phyloP scores from a whole-genome alignment of 352 stramenopile species.

The Pythium chondricola region DNA sequence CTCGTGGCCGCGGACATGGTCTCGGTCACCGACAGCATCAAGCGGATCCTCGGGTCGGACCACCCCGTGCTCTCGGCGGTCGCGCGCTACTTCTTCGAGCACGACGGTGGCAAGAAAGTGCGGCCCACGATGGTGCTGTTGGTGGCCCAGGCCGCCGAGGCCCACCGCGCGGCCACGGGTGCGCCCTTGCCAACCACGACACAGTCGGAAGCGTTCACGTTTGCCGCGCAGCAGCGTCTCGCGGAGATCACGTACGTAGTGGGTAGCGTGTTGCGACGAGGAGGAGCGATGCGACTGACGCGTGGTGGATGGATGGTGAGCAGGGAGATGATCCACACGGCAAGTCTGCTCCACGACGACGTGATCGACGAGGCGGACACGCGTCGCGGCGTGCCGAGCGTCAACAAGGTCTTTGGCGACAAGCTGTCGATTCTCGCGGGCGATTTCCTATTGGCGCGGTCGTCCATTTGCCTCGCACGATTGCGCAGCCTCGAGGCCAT shows the following conservation, averaged over 20 bases:
- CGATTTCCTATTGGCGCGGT: conserved; percentile 96
- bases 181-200: conserved; percentile 30
- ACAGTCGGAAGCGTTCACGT: conserved; percentile 76
- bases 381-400: conserved; percentile 88
- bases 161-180: conserved; percentile 44
- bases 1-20: conserved; percentile 90
- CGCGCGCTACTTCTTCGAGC: conserved; percentile 94
- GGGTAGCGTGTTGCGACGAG: too few relatives aligned
- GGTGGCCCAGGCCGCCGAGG: conserved; percentile 88
- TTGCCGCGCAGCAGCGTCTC: conserved; percentile 65
- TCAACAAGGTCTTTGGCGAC: conserved; percentile 97
- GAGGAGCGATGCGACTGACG: too few relatives aligned
- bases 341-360: conserved; percentile 98
- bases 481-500: conserved; percentile 94
- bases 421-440: conserved; percentile 97
- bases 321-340: conserved; percentile 99
- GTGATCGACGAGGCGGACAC: conserved; percentile 98
- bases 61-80: conserved; percentile 96
- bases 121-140: conserved; percentile 97
- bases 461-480: conserved; percentile 93
- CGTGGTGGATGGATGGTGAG: not conserved
- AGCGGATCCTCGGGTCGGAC: conserved; percentile 93
- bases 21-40: conserved; percentile 92
- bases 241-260: conserved; percentile 78
- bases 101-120: conserved; percentile 97